Evolutionary conservation across 352 stramenopile genomes (phyloP), one percentile per base, ranked within the genome.

Genomic region (Pythium scleroteichum): DNA sequence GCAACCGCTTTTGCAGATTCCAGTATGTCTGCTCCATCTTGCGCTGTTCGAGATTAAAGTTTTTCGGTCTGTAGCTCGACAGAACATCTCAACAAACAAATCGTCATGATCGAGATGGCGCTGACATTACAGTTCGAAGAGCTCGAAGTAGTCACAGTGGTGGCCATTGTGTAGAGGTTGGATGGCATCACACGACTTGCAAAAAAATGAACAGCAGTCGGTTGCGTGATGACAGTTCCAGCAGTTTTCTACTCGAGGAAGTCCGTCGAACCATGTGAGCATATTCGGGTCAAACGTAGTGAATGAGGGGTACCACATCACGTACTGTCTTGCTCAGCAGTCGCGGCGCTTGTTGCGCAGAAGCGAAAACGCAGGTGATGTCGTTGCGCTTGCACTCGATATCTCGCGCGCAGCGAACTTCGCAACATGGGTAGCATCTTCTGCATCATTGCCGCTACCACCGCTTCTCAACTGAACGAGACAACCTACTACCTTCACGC

Each of bases 21-120:
- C 85, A 95, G 68, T 95, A 95, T 46, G 83, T 90, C 53, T 91
- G 77, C 64, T 95, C 85, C 50, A 95, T 92, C 50, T 73, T 87
- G 64, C 80, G 82, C 64, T 85, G 77, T 61, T 92, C 79, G 26
- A 94, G 53, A 22, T 83, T 82, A 65, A 94, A 94, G 53, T 87
- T 77, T 61, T 92, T 92, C 24, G 85, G 85, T 8, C 82, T 92
- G 52, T 19, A 16, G 2, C 22, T 0, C 51, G 47, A 14, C 51
- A 49, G 23, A 3, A 32, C 16, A 9, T 26, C 61, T 23, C 42
- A 48, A 12, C 59, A 53, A 41, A 22, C 38, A 22, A 5, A 35
- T 35, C 10, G 5, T n/a, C 17, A 52, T n/a, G 20, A 33, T 39
- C 13, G 6, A 38, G 16, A 49, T 29, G 55, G 23, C 26, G n/a